Base-by-base conservation (phyloP, 2,329 filamentous ascomycete species). In the Xylaria digitata region DNA sequence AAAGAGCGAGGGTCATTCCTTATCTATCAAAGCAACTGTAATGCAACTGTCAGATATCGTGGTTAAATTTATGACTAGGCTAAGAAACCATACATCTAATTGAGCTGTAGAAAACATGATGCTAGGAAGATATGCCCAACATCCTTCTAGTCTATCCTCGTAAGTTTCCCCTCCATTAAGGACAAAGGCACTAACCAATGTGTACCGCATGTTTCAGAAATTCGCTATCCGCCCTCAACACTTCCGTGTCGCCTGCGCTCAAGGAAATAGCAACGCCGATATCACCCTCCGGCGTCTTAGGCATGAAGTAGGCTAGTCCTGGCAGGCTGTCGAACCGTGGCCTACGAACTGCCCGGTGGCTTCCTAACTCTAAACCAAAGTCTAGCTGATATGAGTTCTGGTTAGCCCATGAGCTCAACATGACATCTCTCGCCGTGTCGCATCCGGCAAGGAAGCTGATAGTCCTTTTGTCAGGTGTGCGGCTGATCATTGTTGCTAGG, bases 351-450 rank as follows among this genome's bases (percentile, higher is more conserved):
- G 48, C 48, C 23, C 6, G 80, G 0, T 85, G 83, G 19, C 69
- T 77, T 0, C 85, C 85, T 2, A 87, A 68, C 0, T 80, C 81
- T 1, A 82, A 68, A 0, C 78, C 77, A 62, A 88, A 88, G 50
- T 86, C 82, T 6, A 83, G 74, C 0, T 79, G 74, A 67, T 83
- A 84, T 17, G 76, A 78, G 3, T 80, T 74, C 2, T 84, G 72
- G 58, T 84, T 83, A 0, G 81, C 80, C 86, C 85, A 89, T 0
- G 85, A 88, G 64, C 83, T 87, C 6, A 88, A 66, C 78, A 84
- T 82, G 2, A 88, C 74, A 45, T 87, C 84, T 0, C 72, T 74
- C 0, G 79, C 73, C 0, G 77, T 68, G 34, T 83, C 77, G 2
- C 83, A 60, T 1, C 34, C 55, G n/a, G 60, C 61, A 5, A 67